phyloP scores from a whole-genome alignment of 768 basidiomycete genomes.

The Termitomyces sp. region DNA sequence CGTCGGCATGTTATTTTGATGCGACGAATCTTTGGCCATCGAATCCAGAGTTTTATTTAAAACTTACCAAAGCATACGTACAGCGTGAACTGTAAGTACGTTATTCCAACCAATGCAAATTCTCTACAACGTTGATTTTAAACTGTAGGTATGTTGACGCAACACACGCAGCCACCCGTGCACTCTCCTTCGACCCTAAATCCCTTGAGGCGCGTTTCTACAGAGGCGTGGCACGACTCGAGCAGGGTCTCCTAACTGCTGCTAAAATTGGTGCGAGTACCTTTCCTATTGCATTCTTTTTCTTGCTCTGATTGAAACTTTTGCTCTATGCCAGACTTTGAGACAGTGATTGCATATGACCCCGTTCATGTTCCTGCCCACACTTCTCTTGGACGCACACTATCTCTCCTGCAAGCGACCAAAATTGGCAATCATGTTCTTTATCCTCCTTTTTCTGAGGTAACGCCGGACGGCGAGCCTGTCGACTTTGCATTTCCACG shows the following conservation, averaged over 20 bases:
- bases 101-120: neutral
- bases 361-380: constrained; percentile 21
- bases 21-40: constrained; percentile 20
- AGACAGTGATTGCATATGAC: constrained; percentile 26
- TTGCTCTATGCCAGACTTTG: constrained; percentile 22
- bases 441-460: constrained; percentile 4
- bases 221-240: constrained; percentile 16
- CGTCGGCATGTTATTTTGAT: constrained; percentile 26
- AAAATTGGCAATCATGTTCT: constrained; percentile 7
- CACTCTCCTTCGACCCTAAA: constrained; percentile 18
- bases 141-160: constrained; percentile 13
- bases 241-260: constrained; percentile 15
- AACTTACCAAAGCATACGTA: constrained; percentile 12
- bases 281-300: neutral
- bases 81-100: constrained; percentile 12
- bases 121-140: neutral
- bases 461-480: constrained; percentile 8
- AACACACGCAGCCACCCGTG: constrained; percentile 16
- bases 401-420: constrained; percentile 8
- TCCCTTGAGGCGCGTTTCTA: constrained; percentile 14
- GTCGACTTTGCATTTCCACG: constrained; percentile 29
- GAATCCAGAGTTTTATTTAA: constrained; percentile 14
- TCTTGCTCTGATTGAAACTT: neutral
- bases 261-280: constrained; percentile 21
- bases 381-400: constrained; percentile 18